phyloP scores from a whole-genome alignment of 306 rosid species.

The Dalbergia oliveri region DNA sequence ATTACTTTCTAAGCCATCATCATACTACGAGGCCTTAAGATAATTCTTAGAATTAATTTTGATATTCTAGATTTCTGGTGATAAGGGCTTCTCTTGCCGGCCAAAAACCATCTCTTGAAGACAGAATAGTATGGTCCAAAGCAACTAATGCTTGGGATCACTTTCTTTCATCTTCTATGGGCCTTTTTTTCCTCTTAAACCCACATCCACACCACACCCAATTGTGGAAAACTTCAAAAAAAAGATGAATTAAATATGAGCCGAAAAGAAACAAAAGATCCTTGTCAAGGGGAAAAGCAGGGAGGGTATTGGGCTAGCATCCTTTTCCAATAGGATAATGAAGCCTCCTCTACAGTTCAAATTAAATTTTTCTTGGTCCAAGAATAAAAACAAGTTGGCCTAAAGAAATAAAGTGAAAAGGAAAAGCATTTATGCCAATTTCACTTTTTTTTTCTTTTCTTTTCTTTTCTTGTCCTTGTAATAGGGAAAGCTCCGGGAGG shows the following conservation, averaged over 20 bases:
- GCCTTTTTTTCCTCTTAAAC: background rate
- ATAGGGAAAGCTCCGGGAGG: background rate
- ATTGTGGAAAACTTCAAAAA: background rate
- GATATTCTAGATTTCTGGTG: background rate
- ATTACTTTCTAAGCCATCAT: background rate
- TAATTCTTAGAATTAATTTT: background rate
- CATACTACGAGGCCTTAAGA: background rate
- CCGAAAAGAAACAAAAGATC: background rate
- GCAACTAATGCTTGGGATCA: background rate
- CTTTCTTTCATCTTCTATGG: background rate
- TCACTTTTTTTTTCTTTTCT: background rate
- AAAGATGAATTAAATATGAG: background rate
- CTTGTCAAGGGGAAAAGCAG: background rate
- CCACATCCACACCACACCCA: background rate
- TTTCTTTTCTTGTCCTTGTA: background rate
- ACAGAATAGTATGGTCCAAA: background rate
- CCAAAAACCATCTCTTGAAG: background rate
- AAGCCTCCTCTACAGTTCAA: slow-evolving; percentile 36
- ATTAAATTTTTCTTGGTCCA: slow-evolving; percentile 44
- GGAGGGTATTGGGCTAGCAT: slow-evolving; percentile 36
- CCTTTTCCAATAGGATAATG: slow-evolving; percentile 9
- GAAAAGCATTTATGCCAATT: slow-evolving; percentile 41
- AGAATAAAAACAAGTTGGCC: slow-evolving; percentile 1
- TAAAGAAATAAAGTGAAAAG: slow-evolving; percentile 37
- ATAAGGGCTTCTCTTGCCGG: background rate